These are phyloP conservation scores for Monosporascus cannonballus DNA, from an alignment of 2,329 filamentous ascomycete genomes.

Conservation along the genomic window DNA sequence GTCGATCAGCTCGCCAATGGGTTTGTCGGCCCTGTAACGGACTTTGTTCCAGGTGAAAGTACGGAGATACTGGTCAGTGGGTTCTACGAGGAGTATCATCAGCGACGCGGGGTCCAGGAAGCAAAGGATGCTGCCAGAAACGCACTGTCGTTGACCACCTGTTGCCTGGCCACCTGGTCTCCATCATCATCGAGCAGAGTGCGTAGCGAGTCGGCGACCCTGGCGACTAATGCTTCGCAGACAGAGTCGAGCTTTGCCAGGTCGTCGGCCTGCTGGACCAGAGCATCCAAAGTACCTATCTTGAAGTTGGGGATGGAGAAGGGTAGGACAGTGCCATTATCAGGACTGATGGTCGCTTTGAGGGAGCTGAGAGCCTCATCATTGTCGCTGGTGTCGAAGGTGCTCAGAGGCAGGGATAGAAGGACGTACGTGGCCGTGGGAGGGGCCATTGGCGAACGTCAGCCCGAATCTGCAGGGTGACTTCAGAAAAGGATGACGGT, in stretches of 20 bases:
- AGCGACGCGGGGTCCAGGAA: constrained; percentile 10
- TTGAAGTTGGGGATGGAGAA: constrained; percentile 93
- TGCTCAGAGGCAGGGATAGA: constrained; percentile 82
- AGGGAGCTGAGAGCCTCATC: constrained; percentile 78
- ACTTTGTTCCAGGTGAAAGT: constrained; percentile 96
- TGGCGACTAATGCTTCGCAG: constrained; percentile 77
- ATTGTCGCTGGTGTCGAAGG: constrained; percentile 72
- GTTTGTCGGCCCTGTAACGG: constrained; percentile 90
- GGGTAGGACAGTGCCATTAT: constrained; percentile 68
- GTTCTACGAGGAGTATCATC: constrained; percentile 52
- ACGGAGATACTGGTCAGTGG: constrained; percentile 88
- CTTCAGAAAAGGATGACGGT: neutral
- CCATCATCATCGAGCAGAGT: constrained; percentile 80
- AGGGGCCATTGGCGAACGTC: constrained; percentile 22
- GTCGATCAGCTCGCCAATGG: constrained; percentile 80
- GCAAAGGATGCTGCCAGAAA: constrained; percentile 4
- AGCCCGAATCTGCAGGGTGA: neutral
- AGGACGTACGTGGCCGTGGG: constrained; percentile 66
- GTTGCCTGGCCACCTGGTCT: constrained; percentile 76
- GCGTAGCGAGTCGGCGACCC: constrained; percentile 81
- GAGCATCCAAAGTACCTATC: constrained; percentile 89
- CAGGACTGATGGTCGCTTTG: constrained; percentile 62
- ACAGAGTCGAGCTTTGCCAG: constrained; percentile 77
- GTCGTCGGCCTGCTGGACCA: constrained; percentile 95
- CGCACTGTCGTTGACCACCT: constrained; percentile 91